These are phyloP conservation scores for Beta lomatogona DNA, from an alignment of 179 eudicot genomes.

Conservation along the genomic window DNA sequence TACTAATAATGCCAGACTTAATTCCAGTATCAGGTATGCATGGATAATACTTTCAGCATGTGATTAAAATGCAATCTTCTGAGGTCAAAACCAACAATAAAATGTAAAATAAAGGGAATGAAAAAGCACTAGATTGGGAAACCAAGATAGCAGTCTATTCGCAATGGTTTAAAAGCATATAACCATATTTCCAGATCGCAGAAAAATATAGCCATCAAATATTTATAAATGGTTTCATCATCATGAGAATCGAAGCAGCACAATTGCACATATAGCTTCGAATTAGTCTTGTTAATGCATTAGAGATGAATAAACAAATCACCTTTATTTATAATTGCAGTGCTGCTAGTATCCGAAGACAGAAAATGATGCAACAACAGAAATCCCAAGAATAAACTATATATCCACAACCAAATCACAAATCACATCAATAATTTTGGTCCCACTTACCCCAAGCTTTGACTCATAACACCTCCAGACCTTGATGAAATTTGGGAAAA, in stretches of 20 bases:
- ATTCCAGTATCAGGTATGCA: conserved; percentile 9
- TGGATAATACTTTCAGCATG: conserved; percentile 16
- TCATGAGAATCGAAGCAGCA: not conserved
- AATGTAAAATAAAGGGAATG: no score
- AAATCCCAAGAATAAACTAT: not conserved
- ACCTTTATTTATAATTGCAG: not conserved
- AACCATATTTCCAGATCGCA: not conserved
- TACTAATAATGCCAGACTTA: conserved; percentile 26
- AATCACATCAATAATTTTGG: no score
- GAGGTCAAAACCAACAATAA: no score
- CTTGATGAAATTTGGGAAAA: no score
- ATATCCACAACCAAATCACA: not conserved
- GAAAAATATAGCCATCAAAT: not conserved
- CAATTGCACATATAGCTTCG: not conserved
- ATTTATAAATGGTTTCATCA: not conserved
- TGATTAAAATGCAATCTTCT: conserved; percentile 14
- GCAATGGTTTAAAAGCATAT: no score
- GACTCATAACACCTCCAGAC: no score
- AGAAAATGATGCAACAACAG: no score
- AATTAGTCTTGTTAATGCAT: not conserved
- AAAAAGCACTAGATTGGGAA: no score
- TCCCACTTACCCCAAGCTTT: no score
- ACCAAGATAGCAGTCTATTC: not conserved
- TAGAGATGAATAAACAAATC: not conserved
- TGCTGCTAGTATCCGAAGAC: not conserved